Evolutionary conservation across 176 grass and related monocot genomes (phyloP).

Genomic region (Leersia perrieri): DNA sequence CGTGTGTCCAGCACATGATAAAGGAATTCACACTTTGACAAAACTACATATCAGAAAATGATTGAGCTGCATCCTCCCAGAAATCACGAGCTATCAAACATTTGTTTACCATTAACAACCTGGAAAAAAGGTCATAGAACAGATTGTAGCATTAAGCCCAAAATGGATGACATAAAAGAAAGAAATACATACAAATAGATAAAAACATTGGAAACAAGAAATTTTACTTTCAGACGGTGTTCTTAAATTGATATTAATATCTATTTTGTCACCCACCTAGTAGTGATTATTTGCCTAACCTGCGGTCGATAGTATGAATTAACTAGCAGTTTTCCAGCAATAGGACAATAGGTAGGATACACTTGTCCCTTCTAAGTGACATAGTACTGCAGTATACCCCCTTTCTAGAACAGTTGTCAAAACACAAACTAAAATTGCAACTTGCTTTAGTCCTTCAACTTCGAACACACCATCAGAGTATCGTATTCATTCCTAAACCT

Average conservation of each 20-base stretch:
- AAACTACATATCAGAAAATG: slow-evolving; percentile 8
- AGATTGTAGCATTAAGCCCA: slow-evolving; percentile 5
- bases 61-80: neutral
- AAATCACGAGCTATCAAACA: neutral
- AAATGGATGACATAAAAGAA: neutral
- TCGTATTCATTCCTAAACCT: neutral
- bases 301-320: neutral
- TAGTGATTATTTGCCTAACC: neutral
- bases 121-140: slow-evolving; percentile 10
- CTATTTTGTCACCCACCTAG: neutral
- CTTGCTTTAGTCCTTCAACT: neutral
- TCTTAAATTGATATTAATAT: neutral
- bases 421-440: neutral
- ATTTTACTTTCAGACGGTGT: neutral
- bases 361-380: neutral
- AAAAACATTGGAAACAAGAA: neutral
- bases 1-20: slow-evolving; percentile 13
- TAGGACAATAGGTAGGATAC: neutral
- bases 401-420: neutral
- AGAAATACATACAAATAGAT: neutral
- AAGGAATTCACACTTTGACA: slow-evolving; percentile 21
- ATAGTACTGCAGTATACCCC: neutral
- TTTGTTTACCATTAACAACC: neutral
- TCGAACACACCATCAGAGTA: neutral
- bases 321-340: neutral